Evolutionary conservation across 2,329 filamentous ascomycete species (phyloP).

Genomic region (Cadophora luteo-olivacea): DNA sequence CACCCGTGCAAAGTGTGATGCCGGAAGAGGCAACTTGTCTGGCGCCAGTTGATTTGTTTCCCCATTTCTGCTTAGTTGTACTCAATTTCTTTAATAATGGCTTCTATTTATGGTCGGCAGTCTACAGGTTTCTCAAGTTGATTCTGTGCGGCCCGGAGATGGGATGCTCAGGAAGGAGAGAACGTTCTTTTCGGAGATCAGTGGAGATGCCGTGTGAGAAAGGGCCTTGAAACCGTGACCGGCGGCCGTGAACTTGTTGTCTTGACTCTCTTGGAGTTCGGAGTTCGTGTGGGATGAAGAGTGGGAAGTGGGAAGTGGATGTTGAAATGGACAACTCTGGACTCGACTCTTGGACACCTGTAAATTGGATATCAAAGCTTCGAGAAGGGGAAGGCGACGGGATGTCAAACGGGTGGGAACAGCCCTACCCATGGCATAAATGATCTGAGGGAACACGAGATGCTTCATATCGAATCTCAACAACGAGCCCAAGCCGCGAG

Average conservation of each 20-base stretch:
- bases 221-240: background rate
- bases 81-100: background rate
- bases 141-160: constrained; percentile 1
- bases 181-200: constrained; percentile 10
- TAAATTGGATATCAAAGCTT: constrained; percentile 22
- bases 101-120: constrained; percentile 1
- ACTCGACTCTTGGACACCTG: background rate
- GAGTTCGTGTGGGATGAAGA: background rate
- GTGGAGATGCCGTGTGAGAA: constrained; percentile 12
- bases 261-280: background rate
- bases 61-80: background rate
- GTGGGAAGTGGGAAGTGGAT: background rate
- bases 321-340: background rate
- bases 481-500: constrained; percentile 3
- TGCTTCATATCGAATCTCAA: constrained; percentile 12
- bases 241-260: background rate
- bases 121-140: background rate
- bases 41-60: background rate
- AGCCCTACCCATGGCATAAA: background rate
- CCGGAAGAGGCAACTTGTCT: constrained; percentile 15
- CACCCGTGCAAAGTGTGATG: background rate
- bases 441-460: constrained; percentile 19
- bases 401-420: constrained; percentile 1
- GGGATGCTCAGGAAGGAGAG: background rate
- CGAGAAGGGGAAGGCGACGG: constrained; percentile 9